Conservation (phyloP, 1,139 yeast genomes). For the Pneumocystis jirovecii region DNA sequence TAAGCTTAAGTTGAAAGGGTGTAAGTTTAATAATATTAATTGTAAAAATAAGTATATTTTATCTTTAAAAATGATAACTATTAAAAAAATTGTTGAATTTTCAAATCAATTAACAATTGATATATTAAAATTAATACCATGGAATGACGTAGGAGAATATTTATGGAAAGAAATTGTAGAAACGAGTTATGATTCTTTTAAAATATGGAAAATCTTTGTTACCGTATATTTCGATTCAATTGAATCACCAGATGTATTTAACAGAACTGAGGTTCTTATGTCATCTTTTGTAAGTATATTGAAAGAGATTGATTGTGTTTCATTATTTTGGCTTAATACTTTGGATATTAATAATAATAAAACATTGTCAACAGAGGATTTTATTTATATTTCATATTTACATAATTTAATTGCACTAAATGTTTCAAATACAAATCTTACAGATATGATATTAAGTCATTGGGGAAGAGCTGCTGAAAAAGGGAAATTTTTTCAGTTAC, state of each 20-base stretch:
- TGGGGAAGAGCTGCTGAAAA: not conserved
- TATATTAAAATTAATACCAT: not conserved
- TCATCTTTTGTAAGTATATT: not conserved
- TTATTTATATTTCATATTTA: not conserved
- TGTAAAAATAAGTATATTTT: not conserved
- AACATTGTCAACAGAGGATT: not conserved
- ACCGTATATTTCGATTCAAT: not conserved
- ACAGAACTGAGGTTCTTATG: not conserved
- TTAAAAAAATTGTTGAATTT: not conserved
- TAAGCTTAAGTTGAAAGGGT: not conserved
- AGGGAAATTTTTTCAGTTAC: not conserved
- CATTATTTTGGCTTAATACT: not conserved
- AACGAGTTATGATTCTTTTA: not conserved
- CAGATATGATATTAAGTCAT: not conserved
- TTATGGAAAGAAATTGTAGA: not conserved
- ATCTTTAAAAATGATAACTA: not conserved
- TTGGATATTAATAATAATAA: not conserved
- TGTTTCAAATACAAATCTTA: conserved; percentile 1
- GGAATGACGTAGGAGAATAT: not conserved
- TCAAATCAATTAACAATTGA: not conserved
- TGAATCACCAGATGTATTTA: not conserved
- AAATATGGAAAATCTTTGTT: not conserved
- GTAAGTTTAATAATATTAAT: not conserved
- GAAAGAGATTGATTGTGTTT: not conserved
- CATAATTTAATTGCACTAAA: not conserved